Base-by-base conservation (phyloP, 2,329 filamentous ascomycete species). In the Cladophialophora immunda region DNA sequence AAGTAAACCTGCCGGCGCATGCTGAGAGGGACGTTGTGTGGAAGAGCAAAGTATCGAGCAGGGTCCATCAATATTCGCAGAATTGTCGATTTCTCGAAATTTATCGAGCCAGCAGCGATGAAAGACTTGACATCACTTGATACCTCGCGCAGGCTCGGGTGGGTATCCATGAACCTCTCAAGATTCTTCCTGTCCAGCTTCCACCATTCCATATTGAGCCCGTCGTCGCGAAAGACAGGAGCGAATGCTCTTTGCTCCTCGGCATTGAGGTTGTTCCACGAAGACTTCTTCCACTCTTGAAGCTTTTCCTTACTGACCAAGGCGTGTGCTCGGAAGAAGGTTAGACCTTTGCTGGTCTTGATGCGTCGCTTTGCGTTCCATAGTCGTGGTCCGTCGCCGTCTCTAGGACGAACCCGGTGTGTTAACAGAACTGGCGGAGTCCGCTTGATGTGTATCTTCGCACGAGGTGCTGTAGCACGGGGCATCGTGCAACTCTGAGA, bases 1-100 rank as follows among this genome's bases (percentile, higher is more conserved):
- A 85, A 77, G 72, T 80, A 83, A 64, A 85, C 76, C 72, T 81
- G 78, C 70, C 83, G 82, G 65, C 75, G 72, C 27, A 70, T 57
- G 27, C 65, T 62, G n/a, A 63, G 53, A 2, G 73, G 72, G 19
- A 75, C 76, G 73, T 79, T 70, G 25, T 68, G 41, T 8, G 70
- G 66, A 22, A 50, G 25, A 32, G 64, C 58, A 55, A 74, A 73
- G 53, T 69, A 73, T 17, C 41, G 47, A 9, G 70, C 38, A 4
- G 72, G 71, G 50, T 68, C 62, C 58, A 47, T 25, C 22, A 74
- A 54, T 13, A 73, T 59, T 15, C 57, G 29, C 5, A 64, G 47
- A 34, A 62, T 60, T 34, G 58, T 55, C 50, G 63, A 62, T 22
- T 54, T 22, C 29, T 45, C 41, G 34, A 68, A 53, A 6, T 54